Base-by-base conservation (phyloP, 2,329 filamentous ascomycete genomes). In the Penicillium nordicum region DNA sequence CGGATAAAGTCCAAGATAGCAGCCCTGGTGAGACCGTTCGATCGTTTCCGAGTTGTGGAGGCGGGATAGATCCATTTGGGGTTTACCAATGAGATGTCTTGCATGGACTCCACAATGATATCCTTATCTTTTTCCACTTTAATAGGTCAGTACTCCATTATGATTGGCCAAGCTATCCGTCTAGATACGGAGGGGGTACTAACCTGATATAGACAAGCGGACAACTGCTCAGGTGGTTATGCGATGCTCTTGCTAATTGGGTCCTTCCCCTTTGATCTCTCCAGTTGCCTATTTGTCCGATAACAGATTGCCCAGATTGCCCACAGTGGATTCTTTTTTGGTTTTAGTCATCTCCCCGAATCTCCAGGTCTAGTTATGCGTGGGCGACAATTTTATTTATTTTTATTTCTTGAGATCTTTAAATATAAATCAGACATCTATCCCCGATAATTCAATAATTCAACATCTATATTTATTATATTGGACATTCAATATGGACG, bases 401-500 rank as follows among this genome's bases (percentile, higher is more conserved):
- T 14, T 46, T 27, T 27, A 32, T 53, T 10, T 30, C 36, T 48
- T 1, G 10, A 29, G 12, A 9, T 12, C n/a, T 34, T 37, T 27
- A 46, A 46, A 57, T 57, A 50, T 40, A 53, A 42, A 32, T 14
- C 25, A 5, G 11, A 14, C 30, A 5, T n/a, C 23, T 27, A 9
- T 27, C 41, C 41, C 9, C 11, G 23, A 18, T 43, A 42, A 23
- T 42, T 42, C 23, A 27, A n/a, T 43, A 42, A 23, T 42, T 42
- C 23, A 27, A n/a, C 30, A 6, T 34, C n/a, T n/a, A 36, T 3
- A 18, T 47, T 25, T 34, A 34, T 23, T 46, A 36, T 25, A 32
- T 43, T 27, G 16, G 16, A 32, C 29, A 46, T 34, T 46, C 58
- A 59, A 27, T n/a, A 71, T 74, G 72, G 70, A 74, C 55, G 71